Evolutionary conservation across 192 early-diverging fungal genomes (phyloP).

Genomic region (Fimicolochytrium jonesii): DNA sequence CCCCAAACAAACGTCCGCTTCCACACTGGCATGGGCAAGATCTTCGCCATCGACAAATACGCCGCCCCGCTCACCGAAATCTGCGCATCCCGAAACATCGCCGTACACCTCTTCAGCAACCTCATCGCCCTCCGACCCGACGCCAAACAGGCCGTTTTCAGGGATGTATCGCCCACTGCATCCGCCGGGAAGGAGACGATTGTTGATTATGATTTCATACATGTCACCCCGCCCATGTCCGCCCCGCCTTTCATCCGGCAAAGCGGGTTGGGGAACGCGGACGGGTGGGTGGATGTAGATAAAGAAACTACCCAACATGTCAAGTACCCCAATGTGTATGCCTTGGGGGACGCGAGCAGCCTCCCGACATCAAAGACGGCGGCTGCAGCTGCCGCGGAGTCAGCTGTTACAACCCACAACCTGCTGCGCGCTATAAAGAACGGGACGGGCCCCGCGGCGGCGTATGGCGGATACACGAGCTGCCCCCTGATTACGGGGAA

Average conservation of each 20-base stretch:
- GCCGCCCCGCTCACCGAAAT: conserved; percentile 65
- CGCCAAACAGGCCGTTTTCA: conserved; percentile 69
- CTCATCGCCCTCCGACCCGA: conserved; percentile 63
- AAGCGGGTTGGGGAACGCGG: conserved; percentile 60
- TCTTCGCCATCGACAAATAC: conserved; percentile 84
- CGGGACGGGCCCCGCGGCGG: conserved; percentile 29
- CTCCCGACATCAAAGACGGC: conserved; percentile 90
- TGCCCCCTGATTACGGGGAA: conserved; percentile 80
- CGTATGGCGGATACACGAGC: conserved; percentile 80
- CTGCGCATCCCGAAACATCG: conserved; percentile 62
- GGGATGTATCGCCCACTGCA: conserved; percentile 20
- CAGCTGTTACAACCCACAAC: conserved; percentile 71
- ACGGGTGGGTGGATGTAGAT: conserved; percentile 79
- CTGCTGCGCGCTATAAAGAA: conserved; percentile 59
- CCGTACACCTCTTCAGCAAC: conserved; percentile 68
- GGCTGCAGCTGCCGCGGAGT: conserved; percentile 78
- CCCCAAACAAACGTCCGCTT: conserved; percentile 66
- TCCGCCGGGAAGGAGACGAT: conserved; percentile 47
- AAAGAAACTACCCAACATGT: conserved; percentile 75
- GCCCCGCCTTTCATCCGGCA: conserved; percentile 74
- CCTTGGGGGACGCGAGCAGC: conserved; percentile 78
- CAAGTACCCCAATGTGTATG: conserved; percentile 72
- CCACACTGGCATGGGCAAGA: conserved; percentile 77
- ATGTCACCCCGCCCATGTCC: conserved; percentile 80
- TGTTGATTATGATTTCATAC: conserved; percentile 75